Conservation (phyloP, 495 filamentous ascomycete genomes). For the Talaromyces ruber region DNA sequence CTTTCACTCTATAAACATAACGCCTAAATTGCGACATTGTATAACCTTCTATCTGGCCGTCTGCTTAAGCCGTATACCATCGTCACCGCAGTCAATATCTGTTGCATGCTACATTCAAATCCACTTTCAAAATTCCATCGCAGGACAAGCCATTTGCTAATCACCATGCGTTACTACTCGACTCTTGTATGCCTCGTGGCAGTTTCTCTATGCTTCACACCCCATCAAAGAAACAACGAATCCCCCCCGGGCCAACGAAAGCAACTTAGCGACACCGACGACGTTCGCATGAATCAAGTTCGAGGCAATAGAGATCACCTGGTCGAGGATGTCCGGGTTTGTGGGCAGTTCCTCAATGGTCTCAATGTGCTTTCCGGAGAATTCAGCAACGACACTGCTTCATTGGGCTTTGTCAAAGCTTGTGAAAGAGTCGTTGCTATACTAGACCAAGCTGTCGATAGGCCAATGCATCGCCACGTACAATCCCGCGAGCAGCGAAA, state of each 20-base stretch:
- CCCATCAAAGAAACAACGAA: background rate
- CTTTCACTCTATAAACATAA: background rate
- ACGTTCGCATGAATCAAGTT: background rate
- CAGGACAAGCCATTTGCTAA: background rate
- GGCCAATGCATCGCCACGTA: background rate
- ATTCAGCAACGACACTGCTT: background rate
- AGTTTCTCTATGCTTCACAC: constrained; percentile 1
- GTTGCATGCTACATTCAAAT: background rate
- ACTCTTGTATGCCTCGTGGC: constrained; percentile 2
- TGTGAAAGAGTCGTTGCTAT: background rate
- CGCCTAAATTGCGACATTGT: background rate
- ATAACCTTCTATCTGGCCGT: background rate
- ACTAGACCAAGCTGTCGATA: background rate
- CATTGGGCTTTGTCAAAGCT: background rate
- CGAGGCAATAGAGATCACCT: background rate
- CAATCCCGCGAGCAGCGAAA: background rate
- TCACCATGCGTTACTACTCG: constrained; percentile 2
- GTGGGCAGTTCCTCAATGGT: background rate
- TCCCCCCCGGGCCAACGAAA: background rate
- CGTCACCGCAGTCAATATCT: background rate
- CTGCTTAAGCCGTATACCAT: background rate
- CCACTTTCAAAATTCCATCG: background rate
- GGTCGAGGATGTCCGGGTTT: background rate
- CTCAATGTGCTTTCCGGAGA: background rate
- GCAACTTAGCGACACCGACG: background rate